phyloP scores from a whole-genome alignment of 2,329 filamentous ascomycete genomes.

The Venturia asperata region DNA sequence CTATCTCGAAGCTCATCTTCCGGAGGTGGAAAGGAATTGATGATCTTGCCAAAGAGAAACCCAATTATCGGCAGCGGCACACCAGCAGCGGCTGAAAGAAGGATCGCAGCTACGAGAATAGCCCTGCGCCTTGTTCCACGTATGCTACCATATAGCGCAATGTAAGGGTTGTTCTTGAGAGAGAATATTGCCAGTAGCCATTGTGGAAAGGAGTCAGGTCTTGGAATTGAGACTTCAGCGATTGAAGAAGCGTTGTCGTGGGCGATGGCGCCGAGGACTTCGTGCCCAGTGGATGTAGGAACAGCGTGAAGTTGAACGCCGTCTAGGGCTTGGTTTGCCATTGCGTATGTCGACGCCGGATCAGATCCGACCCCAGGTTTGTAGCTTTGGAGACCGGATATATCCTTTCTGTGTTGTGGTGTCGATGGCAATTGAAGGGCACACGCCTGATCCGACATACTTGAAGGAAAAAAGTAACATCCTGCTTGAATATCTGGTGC shows the following conservation, averaged over 20 bases:
- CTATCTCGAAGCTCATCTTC: conserved; percentile 36
- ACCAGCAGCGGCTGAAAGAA: conserved; percentile 50
- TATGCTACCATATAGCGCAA: background rate
- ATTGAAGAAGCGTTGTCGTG: background rate
- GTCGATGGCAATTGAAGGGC: background rate
- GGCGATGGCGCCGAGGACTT: background rate
- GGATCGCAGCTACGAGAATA: conserved; percentile 33
- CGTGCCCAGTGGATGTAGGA: background rate
- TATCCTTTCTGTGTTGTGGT: background rate
- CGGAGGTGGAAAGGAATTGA: conserved; percentile 53
- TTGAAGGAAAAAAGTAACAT: background rate
- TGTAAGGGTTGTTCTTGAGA: background rate
- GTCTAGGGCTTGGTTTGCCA: background rate
- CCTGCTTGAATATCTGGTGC: background rate
- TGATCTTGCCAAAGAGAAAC: conserved; percentile 56
- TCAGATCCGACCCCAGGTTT: background rate
- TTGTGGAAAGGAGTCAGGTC: background rate
- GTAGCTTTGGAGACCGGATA: background rate
- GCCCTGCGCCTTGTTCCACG: conserved; percentile 24
- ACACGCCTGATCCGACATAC: background rate
- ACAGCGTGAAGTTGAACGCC: background rate
- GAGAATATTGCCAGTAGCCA: background rate
- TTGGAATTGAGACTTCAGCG: background rate
- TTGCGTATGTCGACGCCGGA: background rate
- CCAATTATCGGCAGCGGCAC: conserved; percentile 57